A percentile compares a stretch with the other conserved stretches of the same genome.
Evolutionary conservation across 306 rosid genomes (phyloP).

Genomic region (Quillaja saponaria): DNA sequence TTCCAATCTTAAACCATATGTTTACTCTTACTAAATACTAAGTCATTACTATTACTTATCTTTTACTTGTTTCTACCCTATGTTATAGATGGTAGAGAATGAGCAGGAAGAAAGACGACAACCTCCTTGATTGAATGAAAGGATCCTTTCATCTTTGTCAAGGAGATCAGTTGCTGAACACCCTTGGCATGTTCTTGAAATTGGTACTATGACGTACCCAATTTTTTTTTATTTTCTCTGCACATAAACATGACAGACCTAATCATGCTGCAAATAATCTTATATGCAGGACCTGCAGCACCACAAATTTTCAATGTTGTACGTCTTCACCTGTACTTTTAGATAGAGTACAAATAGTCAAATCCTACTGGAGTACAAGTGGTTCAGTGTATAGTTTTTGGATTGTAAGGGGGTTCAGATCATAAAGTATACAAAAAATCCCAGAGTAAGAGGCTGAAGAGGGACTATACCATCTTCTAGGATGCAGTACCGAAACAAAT

Average conservation of each 20-base stretch:
- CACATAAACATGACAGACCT: slow-evolving; percentile 15
- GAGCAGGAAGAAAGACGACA: slow-evolving; percentile 12
- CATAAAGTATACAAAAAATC: not conserved
- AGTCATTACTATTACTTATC: not conserved
- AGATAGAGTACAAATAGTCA: slow-evolving; percentile 4
- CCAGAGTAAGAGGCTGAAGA: slow-evolving; percentile 1
- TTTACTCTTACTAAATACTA: not conserved
- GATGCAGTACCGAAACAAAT: not conserved
- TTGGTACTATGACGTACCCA: slow-evolving; percentile 49
- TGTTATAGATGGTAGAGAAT: too few relatives aligned
- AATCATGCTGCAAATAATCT: slow-evolving; percentile 31
- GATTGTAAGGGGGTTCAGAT: slow-evolving; percentile 1
- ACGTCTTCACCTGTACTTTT: slow-evolving; percentile 34
- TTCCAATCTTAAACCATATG: not conserved
- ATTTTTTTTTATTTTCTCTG: not conserved
- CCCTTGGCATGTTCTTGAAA: slow-evolving; percentile 99
- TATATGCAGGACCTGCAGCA: slow-evolving; percentile 77
- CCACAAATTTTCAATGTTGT: slow-evolving; percentile 77
- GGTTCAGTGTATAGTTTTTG: slow-evolving; percentile 11
- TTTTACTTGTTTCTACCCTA: not conserved
- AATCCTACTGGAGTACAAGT: not conserved
- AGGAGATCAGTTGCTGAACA: slow-evolving; percentile 94
- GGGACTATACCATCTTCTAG: not conserved
- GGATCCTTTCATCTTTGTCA: slow-evolving; percentile 90
- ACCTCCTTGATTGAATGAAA: slow-evolving; percentile 72